Evolutionary conservation across 805 yeast species (phyloP).

Genomic region (Candida ficus): DNA sequence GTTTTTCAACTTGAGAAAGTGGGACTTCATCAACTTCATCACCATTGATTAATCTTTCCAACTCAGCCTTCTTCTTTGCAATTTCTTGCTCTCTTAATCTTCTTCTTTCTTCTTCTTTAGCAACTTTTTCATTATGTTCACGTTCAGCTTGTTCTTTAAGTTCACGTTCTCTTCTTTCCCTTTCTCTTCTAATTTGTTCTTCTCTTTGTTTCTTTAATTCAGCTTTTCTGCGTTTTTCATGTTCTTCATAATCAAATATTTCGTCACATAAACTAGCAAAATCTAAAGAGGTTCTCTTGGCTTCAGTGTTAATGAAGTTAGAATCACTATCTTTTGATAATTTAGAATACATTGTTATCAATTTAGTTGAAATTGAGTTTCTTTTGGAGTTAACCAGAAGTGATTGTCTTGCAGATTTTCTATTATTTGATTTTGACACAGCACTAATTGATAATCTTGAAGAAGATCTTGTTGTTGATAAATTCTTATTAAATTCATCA

Average conservation of each 20-base stretch:
- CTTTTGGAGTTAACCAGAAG: constrained; percentile 42
- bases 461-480: constrained; percentile 7
- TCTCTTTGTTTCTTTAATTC: constrained; percentile 23
- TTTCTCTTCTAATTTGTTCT: constrained; percentile 21
- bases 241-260: constrained; percentile 67
- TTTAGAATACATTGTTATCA: constrained; percentile 69
- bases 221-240: constrained; percentile 49
- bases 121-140: no score
- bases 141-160: constrained; percentile 9
- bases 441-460: constrained; percentile 7
- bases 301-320: constrained; percentile 66
- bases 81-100: constrained; percentile 22
- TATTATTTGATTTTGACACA: constrained; percentile 10
- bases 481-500: constrained; percentile 9
- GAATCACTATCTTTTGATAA: constrained; percentile 56
- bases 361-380: constrained; percentile 66
- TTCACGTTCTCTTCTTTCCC: constrained; percentile 20
- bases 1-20: no score
- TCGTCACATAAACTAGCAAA: constrained; percentile 76
- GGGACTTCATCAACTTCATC: constrained; percentile 11
- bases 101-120: constrained; percentile 21
- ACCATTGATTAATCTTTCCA: constrained; percentile 11
- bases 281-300: constrained; percentile 71
- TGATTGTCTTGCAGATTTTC: constrained; percentile 32
- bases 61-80: constrained; percentile 18